Conservation (phyloP, 2,329 filamentous ascomycete species). For the Penicillium sp. region DNA sequence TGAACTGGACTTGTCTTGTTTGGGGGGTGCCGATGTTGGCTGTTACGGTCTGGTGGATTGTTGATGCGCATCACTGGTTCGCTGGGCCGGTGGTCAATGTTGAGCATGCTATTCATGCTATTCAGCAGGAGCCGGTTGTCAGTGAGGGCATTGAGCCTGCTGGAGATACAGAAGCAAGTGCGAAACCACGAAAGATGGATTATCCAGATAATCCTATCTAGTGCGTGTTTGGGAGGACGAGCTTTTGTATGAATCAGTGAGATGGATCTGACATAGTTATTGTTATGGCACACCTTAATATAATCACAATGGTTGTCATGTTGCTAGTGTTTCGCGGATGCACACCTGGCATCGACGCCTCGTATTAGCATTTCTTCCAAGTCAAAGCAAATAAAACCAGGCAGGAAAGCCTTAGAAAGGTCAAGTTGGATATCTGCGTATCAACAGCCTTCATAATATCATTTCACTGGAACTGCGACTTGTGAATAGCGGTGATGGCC, state of each 20-base stretch:
- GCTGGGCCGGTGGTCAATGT: constrained; percentile 67
- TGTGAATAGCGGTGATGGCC: neutral
- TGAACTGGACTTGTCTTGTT: constrained; percentile 68
- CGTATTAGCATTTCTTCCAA: neutral
- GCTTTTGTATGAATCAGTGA: neutral
- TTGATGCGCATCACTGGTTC: constrained; percentile 65
- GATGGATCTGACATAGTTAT: neutral
- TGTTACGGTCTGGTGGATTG: constrained; percentile 59
- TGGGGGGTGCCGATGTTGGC: constrained; percentile 62
- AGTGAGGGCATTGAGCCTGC: constrained; percentile 24
- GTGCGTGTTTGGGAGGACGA: too few species aligned
- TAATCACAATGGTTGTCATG: neutral
- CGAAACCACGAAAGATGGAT: constrained; percentile 11
- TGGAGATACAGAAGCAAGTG: constrained; percentile 1
- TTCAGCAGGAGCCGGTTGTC: constrained; percentile 22
- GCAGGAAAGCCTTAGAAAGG: neutral
- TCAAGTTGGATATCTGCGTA: neutral
- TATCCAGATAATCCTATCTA: constrained; percentile 8
- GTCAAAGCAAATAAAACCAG: neutral
- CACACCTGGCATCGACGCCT: neutral
- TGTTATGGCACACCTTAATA: neutral
- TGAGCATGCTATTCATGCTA: constrained; percentile 46
- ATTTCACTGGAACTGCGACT: neutral
- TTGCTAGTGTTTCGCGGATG: neutral
- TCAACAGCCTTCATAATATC: neutral